Conservation (phyloP, 163 green algal species). For the Chlamydomonas reinhardtii region DNA sequence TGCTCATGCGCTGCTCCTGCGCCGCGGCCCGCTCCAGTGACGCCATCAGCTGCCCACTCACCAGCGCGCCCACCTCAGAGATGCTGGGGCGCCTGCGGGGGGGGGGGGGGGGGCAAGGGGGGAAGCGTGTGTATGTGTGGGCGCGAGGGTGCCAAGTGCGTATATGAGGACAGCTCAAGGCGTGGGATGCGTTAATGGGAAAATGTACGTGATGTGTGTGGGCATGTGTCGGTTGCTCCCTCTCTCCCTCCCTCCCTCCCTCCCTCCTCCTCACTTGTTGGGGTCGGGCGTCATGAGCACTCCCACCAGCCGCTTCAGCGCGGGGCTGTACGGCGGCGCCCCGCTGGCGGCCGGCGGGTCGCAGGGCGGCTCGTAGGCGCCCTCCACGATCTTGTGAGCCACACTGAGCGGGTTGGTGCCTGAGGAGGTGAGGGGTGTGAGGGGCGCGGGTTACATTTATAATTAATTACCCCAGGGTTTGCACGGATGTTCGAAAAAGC, state of each 20-base stretch:
- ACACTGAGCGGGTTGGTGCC: constrained; percentile 58
- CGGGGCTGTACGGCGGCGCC: constrained; percentile 47
- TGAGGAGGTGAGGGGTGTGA: too few species aligned
- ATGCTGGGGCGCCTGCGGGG: constrained; percentile 49
- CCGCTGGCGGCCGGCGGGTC: constrained; percentile 19
- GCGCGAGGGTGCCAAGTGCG: too few species aligned
- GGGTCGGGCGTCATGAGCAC: constrained; percentile 57
- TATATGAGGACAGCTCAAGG: too few species aligned
- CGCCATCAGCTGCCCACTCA: constrained; percentile 43
- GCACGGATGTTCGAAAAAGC: too few species aligned
- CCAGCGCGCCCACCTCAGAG: constrained; percentile 49
- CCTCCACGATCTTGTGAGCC: constrained; percentile 65
- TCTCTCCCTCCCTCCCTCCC: not conserved
- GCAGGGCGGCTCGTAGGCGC: constrained; percentile 45
- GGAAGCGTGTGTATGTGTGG: not conserved
- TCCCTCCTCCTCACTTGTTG: constrained; percentile 28
- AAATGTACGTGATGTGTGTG: too few species aligned
- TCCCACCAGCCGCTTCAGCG: constrained; percentile 55
- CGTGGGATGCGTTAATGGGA: too few species aligned
- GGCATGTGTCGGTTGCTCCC: not conserved
- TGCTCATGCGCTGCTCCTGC: constrained; percentile 49
- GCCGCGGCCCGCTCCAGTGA: constrained; percentile 38
- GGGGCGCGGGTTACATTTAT: too few species aligned
- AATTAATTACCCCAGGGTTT: too few species aligned
- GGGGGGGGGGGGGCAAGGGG: not conserved